Base-by-base conservation (phyloP, 2,329 filamentous ascomycete genomes). In the Bipolaris victoriae region DNA sequence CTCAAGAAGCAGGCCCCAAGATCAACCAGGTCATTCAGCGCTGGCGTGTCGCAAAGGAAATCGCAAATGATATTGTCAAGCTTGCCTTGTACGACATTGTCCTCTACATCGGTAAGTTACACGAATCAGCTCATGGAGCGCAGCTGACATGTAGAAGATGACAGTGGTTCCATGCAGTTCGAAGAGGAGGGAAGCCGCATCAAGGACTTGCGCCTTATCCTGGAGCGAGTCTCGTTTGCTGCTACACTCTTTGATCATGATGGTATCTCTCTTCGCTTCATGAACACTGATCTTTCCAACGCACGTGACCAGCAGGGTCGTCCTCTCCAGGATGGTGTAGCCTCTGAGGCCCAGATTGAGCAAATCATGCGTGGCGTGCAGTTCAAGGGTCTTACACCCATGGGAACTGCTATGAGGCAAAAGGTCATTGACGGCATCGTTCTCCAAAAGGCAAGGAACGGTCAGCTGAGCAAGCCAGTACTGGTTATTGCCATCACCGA, bases 201-300 rank as follows among this genome's bases (percentile, higher is more conserved):
- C 76, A 83, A 87, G 61, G 87, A 90, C 64, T 77, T 90, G 63
- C 83, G 83, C 69, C 79, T 88, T 64, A 88, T 89, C 65, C 74
- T 90, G 61, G 80, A 83, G 47, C 83, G 85, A 49, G 86, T 88
- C 50, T 83, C 86, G 18, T 87, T 83, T 56, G 86, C 86, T 7
- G 85, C 87, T 3, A 86, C 86, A 2, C 81, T 89, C n/a, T 90
- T 90, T 67, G 87, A 90, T 62, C 80, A 86, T 33, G 87, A 90
- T 66, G 88, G 87, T 40, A 87, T 90, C 60, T 84, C 84, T 26
- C 77, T 90, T 37, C 86, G 87, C 44, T 90, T 89, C 80, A 89
- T 90, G 87, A 90, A 90, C 77, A 84, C 83, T 11, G 78, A 81
- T 78, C 64, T 76, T 68, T 63, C 63, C 33, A 51, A 60, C 18